Evolutionary conservation across 1,284 basidiomycete genomes (phyloP), one percentile per base, ranked within the genome.

Genomic region (Hemileia vastatrix): DNA sequence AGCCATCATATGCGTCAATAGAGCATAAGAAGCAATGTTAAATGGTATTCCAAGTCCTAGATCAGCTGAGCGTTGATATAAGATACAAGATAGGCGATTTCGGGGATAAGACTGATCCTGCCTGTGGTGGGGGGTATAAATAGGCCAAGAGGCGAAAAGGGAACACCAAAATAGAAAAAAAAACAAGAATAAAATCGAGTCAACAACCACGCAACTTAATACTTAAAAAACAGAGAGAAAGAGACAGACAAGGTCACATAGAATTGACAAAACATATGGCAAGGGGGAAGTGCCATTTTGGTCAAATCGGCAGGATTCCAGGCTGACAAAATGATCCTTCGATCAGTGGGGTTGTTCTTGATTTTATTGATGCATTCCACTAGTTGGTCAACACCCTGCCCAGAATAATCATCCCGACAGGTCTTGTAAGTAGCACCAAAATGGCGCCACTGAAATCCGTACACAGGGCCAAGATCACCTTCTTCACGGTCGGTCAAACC

Each of bases 211-310:
- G 8, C 40, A 48, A 48, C n/a, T 3, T 53, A 58, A 47, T 43
- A 44, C 66, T 84, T 85, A 19, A 60, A 54, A 19, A 36, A 57
- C 4, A 65, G 52, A 63, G 79, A 69, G 33, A 73, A 68, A 1
- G 79, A 71, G 6, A 82, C 77, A 0, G 90, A 86, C 32, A 93
- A 83, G 69, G 90, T 87, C 40, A 98, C 94, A 79, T 90, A 97
- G 82, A 98, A 98, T 75, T 98, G 94, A 78, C 91, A 95, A 76
- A 98, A 86, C 84, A 97, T 88, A 78, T 98, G 95, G 77, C 94
- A 98, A 0, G 94, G 94, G 0, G 94, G 95, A 0, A 98, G 83
- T 0, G 95, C 95, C 94, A 98, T 98, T 50, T 84, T 80, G 0
- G 84, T 82, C 31, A 98, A 86, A 77, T 95, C 94, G 73, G 86